Evolutionary conservation across 2,329 filamentous ascomycete genomes (phyloP).

Genomic region (Akanthomyces dipterigenus): DNA sequence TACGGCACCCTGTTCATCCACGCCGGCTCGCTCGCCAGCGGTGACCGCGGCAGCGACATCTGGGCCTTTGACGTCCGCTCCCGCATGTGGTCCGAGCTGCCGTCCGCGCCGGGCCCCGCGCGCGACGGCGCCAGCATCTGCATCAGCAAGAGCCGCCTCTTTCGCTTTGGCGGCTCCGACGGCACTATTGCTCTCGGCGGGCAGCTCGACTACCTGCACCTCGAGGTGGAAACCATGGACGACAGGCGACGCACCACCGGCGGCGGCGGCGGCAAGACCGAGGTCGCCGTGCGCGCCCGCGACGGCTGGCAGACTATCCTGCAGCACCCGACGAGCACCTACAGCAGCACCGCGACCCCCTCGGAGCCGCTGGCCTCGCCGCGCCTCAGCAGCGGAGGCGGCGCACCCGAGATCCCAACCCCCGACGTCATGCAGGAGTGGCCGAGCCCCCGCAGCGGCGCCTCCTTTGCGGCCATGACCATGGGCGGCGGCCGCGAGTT

Average conservation of each 20-base stretch:
- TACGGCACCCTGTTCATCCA: conserved; percentile 68
- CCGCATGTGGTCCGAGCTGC: conserved; percentile 60
- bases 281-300: conserved; percentile 43
- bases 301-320: conserved; percentile 49
- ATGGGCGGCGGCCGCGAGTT: conserved; percentile 55
- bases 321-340: conserved; percentile 20
- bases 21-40: conserved; percentile 62
- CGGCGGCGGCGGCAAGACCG: conserved; percentile 33
- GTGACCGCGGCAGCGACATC: conserved; percentile 57
- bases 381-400: conserved; percentile 20
- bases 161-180: conserved; percentile 76
- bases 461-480: conserved; percentile 47
- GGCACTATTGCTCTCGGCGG: conserved; percentile 64
- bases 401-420: conserved; percentile 29
- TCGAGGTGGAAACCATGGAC: conserved; percentile 50
- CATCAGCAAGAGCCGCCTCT: conserved; percentile 57
- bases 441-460: conserved; percentile 48
- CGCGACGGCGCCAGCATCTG: conserved; percentile 64
- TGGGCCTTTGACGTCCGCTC: conserved; percentile 69
- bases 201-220: conserved; percentile 57
- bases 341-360: conserved; percentile 8
- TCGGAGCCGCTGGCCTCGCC: background rate
- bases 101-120: conserved; percentile 58
- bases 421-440: conserved; percentile 30
- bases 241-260: conserved; percentile 29